These are phyloP conservation scores for Coemansia sp. DNA, from an alignment of 192 early-diverging fungal species.

Conservation along the genomic window DNA sequence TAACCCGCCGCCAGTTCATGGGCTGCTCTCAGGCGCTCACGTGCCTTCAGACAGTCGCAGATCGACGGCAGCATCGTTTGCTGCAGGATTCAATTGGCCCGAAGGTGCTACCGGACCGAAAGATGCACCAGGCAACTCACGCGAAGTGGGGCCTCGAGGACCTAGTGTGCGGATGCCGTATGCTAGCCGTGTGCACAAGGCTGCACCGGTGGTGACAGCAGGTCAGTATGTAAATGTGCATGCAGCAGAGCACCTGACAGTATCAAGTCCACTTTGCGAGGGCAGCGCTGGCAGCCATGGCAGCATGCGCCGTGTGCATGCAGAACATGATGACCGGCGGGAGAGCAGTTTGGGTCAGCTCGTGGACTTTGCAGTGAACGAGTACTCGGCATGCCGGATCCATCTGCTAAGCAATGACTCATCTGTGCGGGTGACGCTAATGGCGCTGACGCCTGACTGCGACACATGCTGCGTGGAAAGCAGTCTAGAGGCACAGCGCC, in stretches of 20 bases:
- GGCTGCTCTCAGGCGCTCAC: background rate
- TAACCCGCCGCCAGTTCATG: background rate
- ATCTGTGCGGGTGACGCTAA: constrained; percentile 40
- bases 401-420: constrained; percentile 38
- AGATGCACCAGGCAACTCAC: background rate
- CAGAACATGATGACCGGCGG: background rate
- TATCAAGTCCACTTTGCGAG: constrained; percentile 10
- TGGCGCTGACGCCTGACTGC: constrained; percentile 51
- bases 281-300: background rate
- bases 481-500: constrained; percentile 20
- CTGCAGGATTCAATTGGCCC: constrained; percentile 12
- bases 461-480: constrained; percentile 28
- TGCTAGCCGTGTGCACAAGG: background rate
- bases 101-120: constrained; percentile 1
- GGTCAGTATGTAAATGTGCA: constrained; percentile 17
- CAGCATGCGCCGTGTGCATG: background rate
- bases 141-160: background rate
- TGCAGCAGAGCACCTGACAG: constrained; percentile 5
- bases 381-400: constrained; percentile 43
- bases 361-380: constrained; percentile 29
- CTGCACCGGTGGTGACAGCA: constrained; percentile 13
- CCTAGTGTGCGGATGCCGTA: background rate
- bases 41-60: constrained; percentile 3
- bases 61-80: constrained; percentile 24
- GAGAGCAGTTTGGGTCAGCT: constrained; percentile 12